Evolutionary conservation across 1,139 yeast species (phyloP).

Genomic region (Yamadazyma songkhlaensis): DNA sequence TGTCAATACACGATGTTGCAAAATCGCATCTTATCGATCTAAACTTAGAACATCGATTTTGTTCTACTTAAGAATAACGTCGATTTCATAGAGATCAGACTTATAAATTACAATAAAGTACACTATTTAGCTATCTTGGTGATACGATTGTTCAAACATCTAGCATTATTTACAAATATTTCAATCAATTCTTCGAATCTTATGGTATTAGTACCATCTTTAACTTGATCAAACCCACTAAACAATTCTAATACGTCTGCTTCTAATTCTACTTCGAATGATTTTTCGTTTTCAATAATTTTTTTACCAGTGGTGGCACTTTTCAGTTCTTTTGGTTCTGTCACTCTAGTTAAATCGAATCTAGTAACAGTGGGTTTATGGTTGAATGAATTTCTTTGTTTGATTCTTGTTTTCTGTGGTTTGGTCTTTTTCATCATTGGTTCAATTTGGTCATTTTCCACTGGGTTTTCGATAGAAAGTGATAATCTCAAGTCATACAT

Average conservation of each 20-base stretch:
- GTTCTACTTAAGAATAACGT: too few relatives aligned
- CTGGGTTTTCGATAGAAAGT: conserved; percentile 73
- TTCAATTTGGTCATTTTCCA: conserved; percentile 51
- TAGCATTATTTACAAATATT: conserved; percentile 69
- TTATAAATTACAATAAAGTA: background rate
- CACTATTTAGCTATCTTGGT: conserved; percentile 36
- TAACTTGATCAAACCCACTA: conserved; percentile 54
- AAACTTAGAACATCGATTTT: too few relatives aligned
- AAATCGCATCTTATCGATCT: background rate
- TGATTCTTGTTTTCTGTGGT: conserved; percentile 56
- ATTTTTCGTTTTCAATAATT: conserved; percentile 38
- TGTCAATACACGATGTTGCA: conserved; percentile 2
- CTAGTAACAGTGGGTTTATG: conserved; percentile 69
- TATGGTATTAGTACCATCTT: conserved; percentile 50
- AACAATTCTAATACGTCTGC: conserved; percentile 64
- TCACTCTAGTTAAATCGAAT: conserved; percentile 67
- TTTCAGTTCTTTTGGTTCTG: conserved; percentile 44
- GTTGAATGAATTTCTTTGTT: conserved; percentile 60
- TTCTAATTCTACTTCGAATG: conserved; percentile 69
- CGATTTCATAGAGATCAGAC: too few relatives aligned
- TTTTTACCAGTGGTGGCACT: conserved; percentile 37
- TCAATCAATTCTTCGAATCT: conserved; percentile 71
- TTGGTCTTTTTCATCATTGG: conserved; percentile 34
- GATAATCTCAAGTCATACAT: conserved; percentile 76
- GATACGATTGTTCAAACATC: conserved; percentile 46